Evolutionary conservation across 768 basidiomycete genomes (phyloP).

Genomic region (Mycena latifolia): DNA sequence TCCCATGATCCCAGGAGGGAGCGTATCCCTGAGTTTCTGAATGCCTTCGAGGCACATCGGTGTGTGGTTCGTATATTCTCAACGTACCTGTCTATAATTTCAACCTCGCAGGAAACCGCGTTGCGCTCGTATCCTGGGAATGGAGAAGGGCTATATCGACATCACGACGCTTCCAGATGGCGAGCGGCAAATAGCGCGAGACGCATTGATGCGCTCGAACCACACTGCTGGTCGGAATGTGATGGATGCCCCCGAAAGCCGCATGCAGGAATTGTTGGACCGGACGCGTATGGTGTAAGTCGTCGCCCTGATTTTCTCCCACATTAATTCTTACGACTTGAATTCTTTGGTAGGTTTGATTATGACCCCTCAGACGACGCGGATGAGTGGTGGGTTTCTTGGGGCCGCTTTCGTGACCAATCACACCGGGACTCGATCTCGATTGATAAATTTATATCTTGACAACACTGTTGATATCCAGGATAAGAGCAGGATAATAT

Average conservation of each 20-base stretch:
- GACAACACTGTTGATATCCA: no score
- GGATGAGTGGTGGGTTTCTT: slow-evolving; percentile 25
- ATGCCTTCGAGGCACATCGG: slow-evolving; percentile 28
- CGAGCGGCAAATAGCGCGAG: background rate
- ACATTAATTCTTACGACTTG: no score
- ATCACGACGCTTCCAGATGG: slow-evolving; percentile 19
- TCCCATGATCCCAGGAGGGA: slow-evolving; percentile 7
- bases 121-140: background rate
- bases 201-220: slow-evolving; percentile 13
- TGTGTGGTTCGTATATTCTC: background rate
- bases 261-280: background rate
- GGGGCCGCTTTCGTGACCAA: slow-evolving; percentile 3
- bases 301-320: background rate
- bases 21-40: slow-evolving; percentile 27
- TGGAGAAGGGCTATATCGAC: slow-evolving; percentile 9
- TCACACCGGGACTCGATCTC: no score
- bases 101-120: slow-evolving; percentile 4
- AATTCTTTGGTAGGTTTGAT: slow-evolving; percentile 4
- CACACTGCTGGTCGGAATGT: slow-evolving; percentile 3
- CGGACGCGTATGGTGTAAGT: slow-evolving; percentile 2
- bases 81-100: no score
- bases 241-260: background rate
- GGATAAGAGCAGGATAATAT: no score
- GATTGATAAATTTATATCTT: no score
- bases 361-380: slow-evolving; percentile 20